Conservation (phyloP, 495 filamentous ascomycete genomes). For the Penicillium turbatum region DNA sequence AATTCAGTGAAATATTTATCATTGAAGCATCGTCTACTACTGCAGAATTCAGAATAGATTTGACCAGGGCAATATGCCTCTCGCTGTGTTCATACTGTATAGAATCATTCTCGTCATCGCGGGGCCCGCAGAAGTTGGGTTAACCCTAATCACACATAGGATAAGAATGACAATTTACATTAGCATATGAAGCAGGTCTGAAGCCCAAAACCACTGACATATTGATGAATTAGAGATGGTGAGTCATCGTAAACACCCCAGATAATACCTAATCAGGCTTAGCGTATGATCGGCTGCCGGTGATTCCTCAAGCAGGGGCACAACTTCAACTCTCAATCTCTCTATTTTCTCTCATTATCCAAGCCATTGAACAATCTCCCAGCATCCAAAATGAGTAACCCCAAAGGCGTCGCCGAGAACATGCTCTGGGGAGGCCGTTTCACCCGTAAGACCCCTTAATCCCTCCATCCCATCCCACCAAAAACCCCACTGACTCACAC, state of each 20-base stretch:
- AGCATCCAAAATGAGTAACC: conserved; percentile 36
- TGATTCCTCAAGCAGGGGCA: conserved; percentile 8
- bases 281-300: conserved; percentile 20
- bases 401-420: conserved; percentile 47
- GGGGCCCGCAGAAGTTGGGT: too few species aligned
- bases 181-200: too few species aligned
- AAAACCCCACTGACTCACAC: conserved; percentile 19
- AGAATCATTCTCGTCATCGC: too few species aligned
- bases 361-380: conserved; percentile 5
- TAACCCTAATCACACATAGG: too few species aligned
- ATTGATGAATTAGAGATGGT: too few species aligned
- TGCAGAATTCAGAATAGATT: too few species aligned
- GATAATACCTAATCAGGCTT: conserved; percentile 16
- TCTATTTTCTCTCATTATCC: conserved; percentile 10
- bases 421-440: conserved; percentile 84
- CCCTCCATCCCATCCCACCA: conserved; percentile 7
- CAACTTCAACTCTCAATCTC: neutral
- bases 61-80: too few species aligned
- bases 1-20: too few species aligned
- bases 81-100: too few species aligned
- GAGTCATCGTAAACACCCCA: conserved; percentile 3
- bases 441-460: conserved; percentile 53
- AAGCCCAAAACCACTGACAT: too few species aligned
- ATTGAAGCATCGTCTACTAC: too few species aligned
- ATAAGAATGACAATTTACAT: too few species aligned